phyloP scores from a whole-genome alignment of 2,329 filamentous ascomycete genomes.

The Colletotrichum sp. region DNA sequence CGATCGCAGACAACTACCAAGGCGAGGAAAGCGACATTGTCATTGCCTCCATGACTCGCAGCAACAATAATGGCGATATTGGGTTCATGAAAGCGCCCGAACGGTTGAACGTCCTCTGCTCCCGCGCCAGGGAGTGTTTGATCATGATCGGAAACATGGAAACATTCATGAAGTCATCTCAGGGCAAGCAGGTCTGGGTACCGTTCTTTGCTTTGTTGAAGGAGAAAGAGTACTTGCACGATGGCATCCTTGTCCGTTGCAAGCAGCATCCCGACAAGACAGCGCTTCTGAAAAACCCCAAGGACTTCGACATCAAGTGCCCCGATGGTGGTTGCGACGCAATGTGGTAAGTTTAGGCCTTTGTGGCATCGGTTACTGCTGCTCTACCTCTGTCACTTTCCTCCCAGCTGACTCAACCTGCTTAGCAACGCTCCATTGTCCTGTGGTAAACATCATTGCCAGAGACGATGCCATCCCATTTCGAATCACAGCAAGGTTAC shows the following conservation, averaged over 20 bases:
- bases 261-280: slow-evolving; percentile 59
- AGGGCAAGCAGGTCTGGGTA: slow-evolving; percentile 62
- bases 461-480: slow-evolving; percentile 65
- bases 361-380: not conserved
- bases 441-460: slow-evolving; percentile 66
- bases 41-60: slow-evolving; percentile 69
- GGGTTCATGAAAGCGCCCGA: slow-evolving; percentile 73
- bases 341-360: slow-evolving; percentile 56
- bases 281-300: slow-evolving; percentile 48
- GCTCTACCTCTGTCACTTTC: not conserved
- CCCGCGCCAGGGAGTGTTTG: slow-evolving; percentile 67
- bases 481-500: slow-evolving; percentile 57
- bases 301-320: slow-evolving; percentile 65
- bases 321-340: slow-evolving; percentile 74
- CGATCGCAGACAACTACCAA: slow-evolving; percentile 72
- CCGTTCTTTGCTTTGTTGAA: slow-evolving; percentile 63
- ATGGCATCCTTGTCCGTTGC: slow-evolving; percentile 66
- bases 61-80: slow-evolving; percentile 67
- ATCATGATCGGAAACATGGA: slow-evolving; percentile 74
- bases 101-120: slow-evolving; percentile 73
- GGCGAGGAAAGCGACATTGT: slow-evolving; percentile 79
- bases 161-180: slow-evolving; percentile 67
- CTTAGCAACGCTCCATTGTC: not conserved
- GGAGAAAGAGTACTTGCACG: slow-evolving; percentile 53
- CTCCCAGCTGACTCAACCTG: not conserved